phyloP scores from a whole-genome alignment of 2,329 filamentous ascomycete species.

The Fusarium sp. region DNA sequence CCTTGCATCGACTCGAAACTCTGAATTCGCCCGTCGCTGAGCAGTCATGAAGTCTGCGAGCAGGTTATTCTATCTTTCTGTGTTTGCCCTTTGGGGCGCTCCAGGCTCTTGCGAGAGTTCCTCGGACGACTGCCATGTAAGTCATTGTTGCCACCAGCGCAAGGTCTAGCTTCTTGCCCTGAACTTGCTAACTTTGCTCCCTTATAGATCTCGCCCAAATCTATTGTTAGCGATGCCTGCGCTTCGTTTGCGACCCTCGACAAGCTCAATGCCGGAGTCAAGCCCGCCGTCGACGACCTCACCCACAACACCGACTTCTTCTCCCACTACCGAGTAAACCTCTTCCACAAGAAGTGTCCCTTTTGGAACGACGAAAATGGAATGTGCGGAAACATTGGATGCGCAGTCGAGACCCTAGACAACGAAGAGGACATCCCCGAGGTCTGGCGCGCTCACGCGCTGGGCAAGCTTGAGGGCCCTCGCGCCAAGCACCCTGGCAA shows the following conservation, averaged over 20 bases:
- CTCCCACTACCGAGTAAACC: constrained; percentile 93
- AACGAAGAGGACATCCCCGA: constrained; percentile 93
- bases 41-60: constrained; percentile 62
- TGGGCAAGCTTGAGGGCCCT: constrained; percentile 92
- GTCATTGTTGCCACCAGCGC: constrained; percentile 40
- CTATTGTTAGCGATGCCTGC: constrained; percentile 94
- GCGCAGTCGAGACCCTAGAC: constrained; percentile 93
- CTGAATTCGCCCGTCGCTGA: constrained; percentile 17
- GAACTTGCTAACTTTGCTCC: constrained; percentile 52
- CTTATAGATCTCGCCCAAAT: constrained; percentile 82
- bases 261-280: constrained; percentile 79
- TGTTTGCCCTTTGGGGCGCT: constrained; percentile 66
- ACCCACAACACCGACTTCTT: constrained; percentile 96
- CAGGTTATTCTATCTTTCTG: constrained; percentile 65
- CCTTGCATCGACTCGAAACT: not conserved
- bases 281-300: constrained; percentile 81
- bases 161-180: not conserved
- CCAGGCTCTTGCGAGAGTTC: constrained; percentile 57
- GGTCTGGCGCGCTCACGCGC: constrained; percentile 90
- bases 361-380: constrained; percentile 95
- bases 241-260: constrained; percentile 94
- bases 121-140: constrained; percentile 65
- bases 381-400: constrained; percentile 97
- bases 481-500: constrained; percentile 88
- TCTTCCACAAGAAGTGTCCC: constrained; percentile 93